Evolutionary conservation across 2,329 filamentous ascomycete genomes (phyloP).

Genomic region (Biscogniauxia mediterranea): DNA sequence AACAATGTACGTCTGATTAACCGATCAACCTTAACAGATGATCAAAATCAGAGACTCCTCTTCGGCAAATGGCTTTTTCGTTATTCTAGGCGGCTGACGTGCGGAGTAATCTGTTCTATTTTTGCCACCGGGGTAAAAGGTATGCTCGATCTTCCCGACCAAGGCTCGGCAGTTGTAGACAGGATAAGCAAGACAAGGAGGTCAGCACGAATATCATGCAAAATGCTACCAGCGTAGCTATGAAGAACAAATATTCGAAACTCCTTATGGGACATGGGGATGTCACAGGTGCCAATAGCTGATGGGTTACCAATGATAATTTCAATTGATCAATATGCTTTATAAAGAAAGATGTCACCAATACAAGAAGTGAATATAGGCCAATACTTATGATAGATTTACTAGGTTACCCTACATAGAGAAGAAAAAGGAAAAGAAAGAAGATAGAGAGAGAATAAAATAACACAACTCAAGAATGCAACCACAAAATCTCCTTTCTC

Average conservation of each 20-base stretch:
- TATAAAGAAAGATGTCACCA: no score
- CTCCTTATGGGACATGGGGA: no score
- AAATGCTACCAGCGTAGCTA: background rate
- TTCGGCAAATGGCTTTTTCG: background rate
- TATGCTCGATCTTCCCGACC: constrained; percentile 15
- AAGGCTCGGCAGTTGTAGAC: constrained; percentile 18
- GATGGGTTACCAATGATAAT: no score
- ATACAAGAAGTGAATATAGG: background rate
- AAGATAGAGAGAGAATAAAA: background rate
- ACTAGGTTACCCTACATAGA: background rate
- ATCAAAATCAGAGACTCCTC: background rate
- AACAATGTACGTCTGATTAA: background rate
- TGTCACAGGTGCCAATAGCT: no score
- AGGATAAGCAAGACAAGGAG: background rate
- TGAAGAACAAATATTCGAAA: background rate
- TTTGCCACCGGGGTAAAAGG: constrained; percentile 8
- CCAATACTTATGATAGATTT: background rate
- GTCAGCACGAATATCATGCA: background rate
- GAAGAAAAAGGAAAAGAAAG: background rate
- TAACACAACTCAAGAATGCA: background rate
- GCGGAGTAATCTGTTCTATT: constrained; percentile 16
- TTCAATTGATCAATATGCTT: no score
- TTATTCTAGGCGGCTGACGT: background rate
- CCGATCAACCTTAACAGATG: background rate
- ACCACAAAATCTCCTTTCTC: background rate